phyloP scores from a whole-genome alignment of 169 alveolate genomes.

The Cryptosporidium andersoni region DNA sequence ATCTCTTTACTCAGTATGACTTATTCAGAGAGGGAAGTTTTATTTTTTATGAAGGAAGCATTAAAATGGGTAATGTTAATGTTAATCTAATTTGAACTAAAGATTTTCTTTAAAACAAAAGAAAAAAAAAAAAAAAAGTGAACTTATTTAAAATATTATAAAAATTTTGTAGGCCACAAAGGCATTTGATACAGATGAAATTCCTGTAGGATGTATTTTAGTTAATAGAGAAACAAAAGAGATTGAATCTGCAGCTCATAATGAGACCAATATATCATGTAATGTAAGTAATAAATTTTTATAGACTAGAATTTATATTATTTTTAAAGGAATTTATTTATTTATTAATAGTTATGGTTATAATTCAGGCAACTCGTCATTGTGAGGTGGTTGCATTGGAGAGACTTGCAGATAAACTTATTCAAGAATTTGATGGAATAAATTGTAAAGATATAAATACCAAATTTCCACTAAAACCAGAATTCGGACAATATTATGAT shows the following conservation, averaged over 20 bases:
- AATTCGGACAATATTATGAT: slow-evolving; percentile 26
- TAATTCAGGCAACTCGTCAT: slow-evolving; percentile 47
- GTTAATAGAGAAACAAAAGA: slow-evolving; percentile 40
- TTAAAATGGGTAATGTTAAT: slow-evolving; percentile 8
- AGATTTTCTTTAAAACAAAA: too few species aligned
- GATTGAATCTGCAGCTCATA: slow-evolving; percentile 63
- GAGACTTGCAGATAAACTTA: slow-evolving; percentile 2
- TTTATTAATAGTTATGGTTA: neutral
- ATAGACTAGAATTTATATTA: neutral
- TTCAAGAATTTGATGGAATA: neutral
- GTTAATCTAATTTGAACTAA: neutral
- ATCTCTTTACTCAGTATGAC: slow-evolving; percentile 2
- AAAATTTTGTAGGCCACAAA: slow-evolving; percentile 2
- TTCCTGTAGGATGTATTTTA: slow-evolving; percentile 63
- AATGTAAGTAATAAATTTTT: slow-evolving; percentile 14
- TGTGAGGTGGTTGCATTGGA: slow-evolving; percentile 64
- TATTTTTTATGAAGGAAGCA: slow-evolving; percentile 32
- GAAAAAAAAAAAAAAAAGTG: neutral
- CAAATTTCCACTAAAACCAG: neutral
- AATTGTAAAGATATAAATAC: neutral
- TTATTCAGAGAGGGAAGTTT: slow-evolving; percentile 15
- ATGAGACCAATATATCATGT: slow-evolving; percentile 42
- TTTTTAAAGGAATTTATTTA: neutral
- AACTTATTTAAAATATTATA: neutral
- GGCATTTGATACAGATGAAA: slow-evolving; percentile 21